Conservation (phyloP, 371 early-diverging fungal genomes). For the Apophysomyces sp. region DNA sequence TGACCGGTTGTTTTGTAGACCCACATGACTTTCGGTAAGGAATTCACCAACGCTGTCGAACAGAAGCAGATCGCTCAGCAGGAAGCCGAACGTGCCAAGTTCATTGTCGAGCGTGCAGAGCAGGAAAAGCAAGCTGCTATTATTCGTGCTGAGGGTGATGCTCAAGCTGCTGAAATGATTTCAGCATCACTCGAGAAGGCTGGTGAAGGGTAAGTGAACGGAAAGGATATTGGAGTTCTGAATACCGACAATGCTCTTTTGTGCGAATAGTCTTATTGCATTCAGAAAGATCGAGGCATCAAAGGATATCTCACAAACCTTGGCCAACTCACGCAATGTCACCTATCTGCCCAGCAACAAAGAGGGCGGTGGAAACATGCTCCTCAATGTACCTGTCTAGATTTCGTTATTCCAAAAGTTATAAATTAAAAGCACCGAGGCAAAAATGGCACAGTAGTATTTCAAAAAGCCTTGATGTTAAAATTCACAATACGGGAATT, state of each 20-base stretch:
- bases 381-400: conserved; percentile 49
- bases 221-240: neutral
- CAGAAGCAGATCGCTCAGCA: conserved; percentile 94
- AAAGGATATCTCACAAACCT: conserved; percentile 93
- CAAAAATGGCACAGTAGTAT: conserved; percentile 12
- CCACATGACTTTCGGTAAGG: conserved; percentile 95
- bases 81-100: conserved; percentile 97
- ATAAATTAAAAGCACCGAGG: neutral
- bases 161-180: conserved; percentile 89
- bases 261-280: conserved; percentile 74
- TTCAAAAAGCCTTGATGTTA: too few species aligned
- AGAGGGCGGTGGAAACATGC: conserved; percentile 51
- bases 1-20: conserved; percentile 53
- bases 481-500: too few species aligned
- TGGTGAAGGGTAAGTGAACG: conserved; percentile 56
- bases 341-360: conserved; percentile 86
- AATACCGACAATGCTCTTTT: conserved; percentile 6
- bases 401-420: neutral
- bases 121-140: conserved; percentile 97
- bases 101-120: conserved; percentile 93
- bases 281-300: conserved; percentile 97
- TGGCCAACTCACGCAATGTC: conserved; percentile 82
- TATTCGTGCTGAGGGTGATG: conserved; percentile 98
- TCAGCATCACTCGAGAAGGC: conserved; percentile 86
- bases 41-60: conserved; percentile 93